Base-by-base conservation (phyloP, 1,139 yeast genomes). In the Arxiozyma bovina region DNA sequence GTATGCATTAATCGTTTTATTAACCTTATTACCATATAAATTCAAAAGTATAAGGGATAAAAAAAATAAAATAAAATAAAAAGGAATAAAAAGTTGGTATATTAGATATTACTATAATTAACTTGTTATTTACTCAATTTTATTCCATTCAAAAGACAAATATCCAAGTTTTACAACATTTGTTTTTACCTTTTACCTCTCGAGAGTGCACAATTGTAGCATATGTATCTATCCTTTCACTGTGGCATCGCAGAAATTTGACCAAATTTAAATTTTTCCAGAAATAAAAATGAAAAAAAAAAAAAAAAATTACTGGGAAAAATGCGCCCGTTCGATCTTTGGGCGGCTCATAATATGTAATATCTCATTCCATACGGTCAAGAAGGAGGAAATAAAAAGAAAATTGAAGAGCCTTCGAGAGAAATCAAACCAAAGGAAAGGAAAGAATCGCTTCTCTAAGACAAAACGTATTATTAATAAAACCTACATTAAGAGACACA, bases 1-100 rank as follows among this genome's bases (percentile, higher is more conserved):
- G 83, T 79, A 21, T 47, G 40, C 45, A 55, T 52, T n/a, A 49
- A 22, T 46, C 48, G 48, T n/a, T n/a, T 27, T 30, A 42, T 18
- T 42, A 30, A 22, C 22, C 41, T 42, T 25, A 27, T 48, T 38
- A 27, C 30, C 42, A 45, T 30, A 34, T 20, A 18, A 25, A 30
- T 38, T 11, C 17, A 34, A 18, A 7, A 8, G 6, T 5, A 17
- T 8, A 34, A 45, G 2, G 4, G 12, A 47, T 30, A 27, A n/a
- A n/a, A 6, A n/a, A n/a, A 40, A 2, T 3, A 27, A 21, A 18
- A 34, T 9, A 21, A 18, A 15, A 3, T 25, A 6, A 17, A 11
- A 34, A 34, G 12, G 40, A 34, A 27, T 15, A 45, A 45, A n/a
- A 45, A 25, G 41, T 27, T 25, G 17, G 6, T 34, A 3, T 15